Conservation (phyloP, 2,329 filamentous ascomycete genomes). For the Fusarium irregulare region DNA sequence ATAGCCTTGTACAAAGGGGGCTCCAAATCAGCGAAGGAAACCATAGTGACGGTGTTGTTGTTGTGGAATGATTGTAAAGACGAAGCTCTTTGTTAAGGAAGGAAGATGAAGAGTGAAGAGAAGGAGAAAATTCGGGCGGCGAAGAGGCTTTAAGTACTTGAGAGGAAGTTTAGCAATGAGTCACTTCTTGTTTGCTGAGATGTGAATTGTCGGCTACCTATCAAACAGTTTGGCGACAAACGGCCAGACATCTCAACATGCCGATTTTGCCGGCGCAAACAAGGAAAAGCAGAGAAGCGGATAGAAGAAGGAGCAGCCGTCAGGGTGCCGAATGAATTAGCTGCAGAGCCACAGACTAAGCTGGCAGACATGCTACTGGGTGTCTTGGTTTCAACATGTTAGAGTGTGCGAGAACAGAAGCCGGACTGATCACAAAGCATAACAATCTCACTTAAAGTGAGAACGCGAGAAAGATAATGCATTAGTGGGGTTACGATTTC, state of each 20-base stretch:
- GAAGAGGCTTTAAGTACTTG: too few relatives aligned
- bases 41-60: neutral
- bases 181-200: neutral
- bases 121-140: neutral
- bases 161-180: too few relatives aligned
- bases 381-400: neutral
- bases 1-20: neutral
- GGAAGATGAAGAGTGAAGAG: neutral
- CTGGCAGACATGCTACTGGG: neutral
- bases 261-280: neutral
- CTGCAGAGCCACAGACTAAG: neutral
- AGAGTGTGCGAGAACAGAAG: neutral
- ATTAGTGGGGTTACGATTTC: too few relatives aligned
- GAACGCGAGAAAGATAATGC: too few relatives aligned
- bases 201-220: fast-evolving
- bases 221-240: neutral
- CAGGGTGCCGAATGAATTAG: neutral
- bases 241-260: too few relatives aligned
- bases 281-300: neutral
- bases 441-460: too few relatives aligned
- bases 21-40: neutral
- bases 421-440: neutral
- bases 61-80: neutral
- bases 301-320: neutral
- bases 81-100: neutral